Percentiles rank a stretch among this genome's conserved stretches.
These are phyloP conservation scores for Fusarium pseudoanthophilum DNA, from an alignment of 2,329 filamentous ascomycete species.

Conservation along the genomic window DNA sequence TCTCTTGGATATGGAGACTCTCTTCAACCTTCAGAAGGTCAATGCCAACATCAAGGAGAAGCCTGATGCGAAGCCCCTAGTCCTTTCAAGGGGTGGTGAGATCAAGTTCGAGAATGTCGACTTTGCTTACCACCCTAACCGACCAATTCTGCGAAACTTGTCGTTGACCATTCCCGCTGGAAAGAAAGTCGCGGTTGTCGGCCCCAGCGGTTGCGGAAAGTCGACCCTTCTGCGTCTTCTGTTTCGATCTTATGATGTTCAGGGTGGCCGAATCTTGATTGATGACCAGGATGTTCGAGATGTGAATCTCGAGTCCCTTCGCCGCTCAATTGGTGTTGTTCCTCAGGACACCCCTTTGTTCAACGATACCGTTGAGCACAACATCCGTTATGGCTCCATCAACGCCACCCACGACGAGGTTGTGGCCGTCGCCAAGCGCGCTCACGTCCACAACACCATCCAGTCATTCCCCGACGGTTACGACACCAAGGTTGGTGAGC, in stretches of 20 bases:
- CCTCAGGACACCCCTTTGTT: slow-evolving; percentile 97
- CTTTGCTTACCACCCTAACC: slow-evolving; percentile 89
- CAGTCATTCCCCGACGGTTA: slow-evolving; percentile 87
- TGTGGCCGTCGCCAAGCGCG: slow-evolving; percentile 79
- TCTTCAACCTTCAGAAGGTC: slow-evolving; percentile 97
- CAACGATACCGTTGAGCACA: slow-evolving; percentile 95
- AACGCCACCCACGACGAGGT: slow-evolving; percentile 79
- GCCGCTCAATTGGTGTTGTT: slow-evolving; percentile 90
- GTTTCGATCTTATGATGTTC: slow-evolving; percentile 94
- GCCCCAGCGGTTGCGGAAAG: slow-evolving; percentile 95
- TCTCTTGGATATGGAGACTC: slow-evolving; percentile 96
- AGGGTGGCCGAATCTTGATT: slow-evolving; percentile 85
- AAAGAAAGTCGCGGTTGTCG: slow-evolving; percentile 95
- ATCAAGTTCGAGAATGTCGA: slow-evolving; percentile 95
- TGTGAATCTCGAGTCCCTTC: slow-evolving; percentile 83
- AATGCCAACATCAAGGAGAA: slow-evolving; percentile 87
- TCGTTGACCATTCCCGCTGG: slow-evolving; percentile 91
- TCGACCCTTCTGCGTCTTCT: slow-evolving; percentile 90
- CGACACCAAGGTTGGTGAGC: slow-evolving; percentile 89
- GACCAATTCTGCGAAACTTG: slow-evolving; percentile 87
- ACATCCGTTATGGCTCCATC: slow-evolving; percentile 91
- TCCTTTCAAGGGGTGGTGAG: slow-evolving; percentile 81
- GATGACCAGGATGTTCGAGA: slow-evolving; percentile 92
- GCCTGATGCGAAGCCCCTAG: slow-evolving; percentile 76
- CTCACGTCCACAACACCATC: slow-evolving; percentile 86